Evolutionary conservation across 352 stramenopile species (phyloP), one percentile per base, ranked within the genome.

Genomic region (Peronospora destructor): DNA sequence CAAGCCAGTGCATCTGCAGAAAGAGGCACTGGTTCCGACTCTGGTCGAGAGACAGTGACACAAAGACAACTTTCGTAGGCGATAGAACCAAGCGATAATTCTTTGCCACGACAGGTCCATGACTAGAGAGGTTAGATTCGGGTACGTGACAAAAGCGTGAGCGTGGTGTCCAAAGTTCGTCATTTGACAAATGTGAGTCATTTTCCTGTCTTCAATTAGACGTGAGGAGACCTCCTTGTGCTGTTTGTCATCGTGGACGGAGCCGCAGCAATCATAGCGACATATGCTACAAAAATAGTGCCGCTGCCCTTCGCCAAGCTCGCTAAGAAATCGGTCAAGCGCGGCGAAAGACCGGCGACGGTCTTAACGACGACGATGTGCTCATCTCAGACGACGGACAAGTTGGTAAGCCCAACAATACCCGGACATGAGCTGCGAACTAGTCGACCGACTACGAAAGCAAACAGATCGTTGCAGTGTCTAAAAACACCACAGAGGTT

Each of bases 61-160:
- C 14, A 64, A 80, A 80, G 55, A 67, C 85, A 59, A 71, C 19
- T 21, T 21, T 21, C 19, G 19, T 21, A 64, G 60, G 73, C 71
- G 26, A 55, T 76, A 34, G 66, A 82, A 26, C 63, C 44, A 3
- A 68, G 65, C 19, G 58, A 65, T 6, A 46, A 30, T 4, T 23
- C 26, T 5, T 43, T 44, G 12, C 59, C 61, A 4, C 73, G 84
- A 55, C 64, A 59, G 7, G 55, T 58, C 37, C 59, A 61, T 16
- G 67, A 84, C 62, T 88, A 87, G 63, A 87, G 85, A 42, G 80
- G 80, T n/a, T n/a, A n/a, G n/a, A n/a, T n/a, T n/a, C n/a, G n/a
- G n/a, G n/a, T n/a, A n/a, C n/a, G n/a, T n/a, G n/a, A n/a, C n/a
- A n/a, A n/a, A n/a, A n/a, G n/a, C n/a, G n/a, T n/a, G n/a, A n/a